Percentiles rank a stretch among this genome's conserved stretches.
Evolutionary conservation across 306 rosid genomes (phyloP).

Genomic region (Cucumis melo): DNA sequence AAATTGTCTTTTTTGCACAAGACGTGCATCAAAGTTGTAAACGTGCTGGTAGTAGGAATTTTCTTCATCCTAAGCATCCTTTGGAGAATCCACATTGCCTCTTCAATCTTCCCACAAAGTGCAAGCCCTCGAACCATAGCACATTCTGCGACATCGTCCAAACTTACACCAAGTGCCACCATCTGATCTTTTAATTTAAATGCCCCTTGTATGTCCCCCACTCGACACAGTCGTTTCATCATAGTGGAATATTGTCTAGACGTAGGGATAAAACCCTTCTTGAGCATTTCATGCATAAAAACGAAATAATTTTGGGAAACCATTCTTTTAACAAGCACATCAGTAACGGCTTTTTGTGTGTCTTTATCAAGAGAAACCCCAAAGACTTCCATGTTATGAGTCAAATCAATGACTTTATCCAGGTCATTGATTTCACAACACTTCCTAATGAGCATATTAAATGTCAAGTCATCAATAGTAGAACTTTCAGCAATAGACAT

Average conservation of each 20-base stretch:
- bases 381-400: conserved; percentile 26
- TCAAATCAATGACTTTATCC: conserved; percentile 34
- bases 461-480: conserved; percentile 32
- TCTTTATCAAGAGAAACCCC: conserved; percentile 29
- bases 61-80: conserved; percentile 31
- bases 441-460: conserved; percentile 48
- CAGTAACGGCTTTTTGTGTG: conserved; percentile 35
- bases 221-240: conserved; percentile 62
- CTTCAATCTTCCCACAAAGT: conserved; percentile 37
- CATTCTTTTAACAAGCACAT: conserved; percentile 34
- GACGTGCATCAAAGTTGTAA: conserved; percentile 62
- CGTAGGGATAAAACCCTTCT: conserved; percentile 43
- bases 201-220: conserved; percentile 54
- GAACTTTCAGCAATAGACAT: conserved; percentile 33
- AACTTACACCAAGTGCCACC: conserved; percentile 35
- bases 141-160: conserved; percentile 46
- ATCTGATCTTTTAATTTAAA: conserved; percentile 46
- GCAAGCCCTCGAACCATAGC: conserved; percentile 66
- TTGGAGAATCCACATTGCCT: conserved; percentile 39
- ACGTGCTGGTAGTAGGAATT: conserved; percentile 57
- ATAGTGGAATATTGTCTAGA: conserved; percentile 40
- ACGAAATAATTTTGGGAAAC: conserved; percentile 30
- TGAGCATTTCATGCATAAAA: conserved; percentile 42
- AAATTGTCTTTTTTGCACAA: conserved; percentile 43
- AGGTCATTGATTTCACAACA: conserved; percentile 39